Conservation (phyloP, 2,329 filamentous ascomycete species). For the Ophiostoma montium region DNA sequence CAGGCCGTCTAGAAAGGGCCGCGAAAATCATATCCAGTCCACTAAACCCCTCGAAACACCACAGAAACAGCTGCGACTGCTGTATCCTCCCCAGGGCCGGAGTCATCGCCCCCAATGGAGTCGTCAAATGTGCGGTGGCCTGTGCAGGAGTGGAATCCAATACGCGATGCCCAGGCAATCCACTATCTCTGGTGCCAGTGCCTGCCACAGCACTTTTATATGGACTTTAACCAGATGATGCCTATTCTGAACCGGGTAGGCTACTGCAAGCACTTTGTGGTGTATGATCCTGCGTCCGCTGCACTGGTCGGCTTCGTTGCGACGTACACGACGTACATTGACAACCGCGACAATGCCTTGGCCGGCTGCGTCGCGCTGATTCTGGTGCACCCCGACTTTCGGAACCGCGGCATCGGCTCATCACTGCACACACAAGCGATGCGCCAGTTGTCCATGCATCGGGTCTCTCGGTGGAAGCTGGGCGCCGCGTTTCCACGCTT, state of each 20-base stretch:
- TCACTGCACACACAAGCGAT: conserved; percentile 39
- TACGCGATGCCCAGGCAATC: conserved; percentile 26
- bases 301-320: conserved; percentile 43
- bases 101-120: conserved; percentile 14
- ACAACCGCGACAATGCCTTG: conserved; percentile 35
- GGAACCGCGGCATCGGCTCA: conserved; percentile 35
- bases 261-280: conserved; percentile 42
- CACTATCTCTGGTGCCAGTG: conserved; percentile 33
- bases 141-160: conserved; percentile 26
- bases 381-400: conserved; percentile 34
- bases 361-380: conserved; percentile 42
- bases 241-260: conserved; percentile 38
- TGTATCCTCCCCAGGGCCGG: background rate
- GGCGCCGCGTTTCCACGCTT: conserved; percentile 46
- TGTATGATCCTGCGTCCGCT: conserved; percentile 30
- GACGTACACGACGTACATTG: conserved; percentile 43
- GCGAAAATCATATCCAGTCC: conserved; percentile 37
- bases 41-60: too few species aligned
- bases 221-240: conserved; percentile 28
- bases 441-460: conserved; percentile 32
- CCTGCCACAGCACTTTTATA: conserved; percentile 30
- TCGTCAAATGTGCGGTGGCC: conserved; percentile 26
- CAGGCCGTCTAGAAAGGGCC: conserved; percentile 32
- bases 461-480: conserved; percentile 38
- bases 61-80: conserved; percentile 10